Evolutionary conservation across 192 early-diverging fungal genomes (phyloP), one percentile per base, ranked within the genome.

Genomic region (Allomyces javanicus): DNA sequence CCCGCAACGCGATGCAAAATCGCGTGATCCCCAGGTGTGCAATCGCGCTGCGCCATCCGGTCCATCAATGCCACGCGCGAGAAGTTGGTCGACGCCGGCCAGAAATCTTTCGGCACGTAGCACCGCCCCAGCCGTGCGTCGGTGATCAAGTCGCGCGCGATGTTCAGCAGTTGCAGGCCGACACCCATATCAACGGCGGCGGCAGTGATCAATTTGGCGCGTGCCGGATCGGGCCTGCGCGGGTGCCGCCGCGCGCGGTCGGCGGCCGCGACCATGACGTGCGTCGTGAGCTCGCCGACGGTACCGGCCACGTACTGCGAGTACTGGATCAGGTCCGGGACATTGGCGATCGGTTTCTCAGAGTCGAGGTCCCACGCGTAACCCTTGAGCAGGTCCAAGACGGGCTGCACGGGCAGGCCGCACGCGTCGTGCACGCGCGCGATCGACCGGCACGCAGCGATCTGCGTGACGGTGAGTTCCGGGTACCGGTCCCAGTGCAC

Each of bases 101-200:
- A 58, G 21, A 58, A 58, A 6, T 58, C 50, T 21, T n/a, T 10
- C 5, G 73, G 73, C 62, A 72, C 62, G 67, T 75, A 75, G 6
- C 58, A 24, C 10, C 73, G 24, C 19, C 63, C 44, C 14, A 75
- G 58, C 1, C 61, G 44, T 5, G 68, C 65, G 22, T 64, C 70
- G 11, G 73, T 67, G 58, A 76, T 24, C 12, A 66, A 61, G 69
- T 76, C 75, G 17, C 75, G 45, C 17, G 68, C 64, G 61, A 71
- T 72, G 65, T 76, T 76, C 22, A 75, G 63, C 25, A 76, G 55
- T 50, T 76, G 75, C 62, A 76, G 44, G 14, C 73, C 70, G 19
- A 69, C 64, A 1, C 75, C 75, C 70, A 76, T 68, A 24, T 68
- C 67, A 10, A 70, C 21, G 17, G 50, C 50, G 12, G 50, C 17